Evolutionary conservation across 768 basidiomycete genomes (phyloP).

Genomic region (Suillus sp.): DNA sequence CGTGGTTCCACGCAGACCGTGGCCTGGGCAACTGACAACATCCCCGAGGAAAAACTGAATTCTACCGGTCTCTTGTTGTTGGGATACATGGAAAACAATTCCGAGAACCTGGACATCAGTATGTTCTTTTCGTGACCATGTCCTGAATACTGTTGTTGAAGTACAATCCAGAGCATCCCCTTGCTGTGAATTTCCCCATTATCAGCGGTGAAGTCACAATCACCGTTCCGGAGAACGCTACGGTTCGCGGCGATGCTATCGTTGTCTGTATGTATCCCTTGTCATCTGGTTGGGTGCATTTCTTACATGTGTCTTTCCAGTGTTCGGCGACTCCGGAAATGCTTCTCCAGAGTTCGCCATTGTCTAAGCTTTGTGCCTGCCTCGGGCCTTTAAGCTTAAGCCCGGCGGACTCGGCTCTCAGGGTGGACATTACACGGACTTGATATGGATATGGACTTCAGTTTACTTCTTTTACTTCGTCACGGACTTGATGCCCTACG

Average conservation of each 20-base stretch:
- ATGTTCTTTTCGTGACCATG: conserved; percentile 21
- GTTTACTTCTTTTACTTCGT: conserved; percentile 3
- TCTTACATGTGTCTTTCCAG: conserved; percentile 35
- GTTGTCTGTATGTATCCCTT: conserved; percentile 55
- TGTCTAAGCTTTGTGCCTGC: neutral
- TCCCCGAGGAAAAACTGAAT: conserved; percentile 41
- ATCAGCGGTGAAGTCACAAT: conserved; percentile 49
- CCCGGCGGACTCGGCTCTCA: neutral
- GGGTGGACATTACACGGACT: conserved; percentile 4
- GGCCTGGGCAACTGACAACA: conserved; percentile 40
- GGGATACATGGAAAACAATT: conserved; percentile 38
- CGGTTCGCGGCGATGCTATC: conserved; percentile 50
- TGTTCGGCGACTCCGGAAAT: conserved; percentile 72
- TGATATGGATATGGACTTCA: neutral
- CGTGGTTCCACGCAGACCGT: conserved; percentile 40
- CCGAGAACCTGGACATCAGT: conserved; percentile 56
- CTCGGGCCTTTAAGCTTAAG: neutral
- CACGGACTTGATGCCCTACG: conserved; percentile 5
- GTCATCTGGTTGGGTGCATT: neutral
- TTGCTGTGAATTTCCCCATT: conserved; percentile 59
- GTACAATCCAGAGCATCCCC: conserved; percentile 48
- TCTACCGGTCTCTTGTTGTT: conserved; percentile 47
- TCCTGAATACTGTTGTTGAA: conserved; percentile 14
- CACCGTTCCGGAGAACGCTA: conserved; percentile 50
- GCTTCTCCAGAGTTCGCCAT: conserved; percentile 62